Base-by-base conservation (phyloP, 768 basidiomycete species). In the Mycena belliarum region DNA sequence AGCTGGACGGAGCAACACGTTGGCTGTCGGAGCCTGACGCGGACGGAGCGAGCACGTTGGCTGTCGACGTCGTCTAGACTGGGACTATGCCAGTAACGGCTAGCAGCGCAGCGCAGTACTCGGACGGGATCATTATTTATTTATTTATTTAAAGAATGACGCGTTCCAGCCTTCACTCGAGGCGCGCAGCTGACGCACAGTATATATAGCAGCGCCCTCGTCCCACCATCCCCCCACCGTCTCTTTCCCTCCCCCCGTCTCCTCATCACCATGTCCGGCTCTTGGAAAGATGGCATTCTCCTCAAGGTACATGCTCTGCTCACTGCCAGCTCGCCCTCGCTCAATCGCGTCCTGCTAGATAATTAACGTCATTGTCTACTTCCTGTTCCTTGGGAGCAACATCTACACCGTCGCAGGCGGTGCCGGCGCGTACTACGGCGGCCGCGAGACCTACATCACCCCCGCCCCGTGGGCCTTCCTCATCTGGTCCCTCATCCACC, bases 381-480 rank as follows among this genome's bases (percentile, higher is more conserved):
- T 93, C 68, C 69, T 89, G 58, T 93, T 95, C 75, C 78, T 96
- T n/a, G 94, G 91, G 29, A 89, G 88, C 37, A 96, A 96, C 73
- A 80, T 95, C 55, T 95, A 93, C 79, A 88, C 87, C 50, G 82
- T 94, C 59, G 86, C 92, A 0, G 85, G 82, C 0, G 48, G 37
- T 85, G 49, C 11, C 1, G 46, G 37, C 26, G 38, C 32, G 21
- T 92, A 93, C 74, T 84, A 79, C 68, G 72, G 77, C 62, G 86
- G 84, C 43, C 93, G 93, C 70, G 87, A 90, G 65, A 97, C 95
- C 0, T 98, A 95, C 73, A 77, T 98, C 56, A 97, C 95, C 1
- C 96, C 96, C n/a, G 91, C 93, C 24, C 85, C 88, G 25, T 97
- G 91, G 85, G 89, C 91, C 2, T 96, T 94, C 78, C 82, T 89